phyloP scores from a whole-genome alignment of 192 early-diverging fungal genomes.

The Coemansia sp. region DNA sequence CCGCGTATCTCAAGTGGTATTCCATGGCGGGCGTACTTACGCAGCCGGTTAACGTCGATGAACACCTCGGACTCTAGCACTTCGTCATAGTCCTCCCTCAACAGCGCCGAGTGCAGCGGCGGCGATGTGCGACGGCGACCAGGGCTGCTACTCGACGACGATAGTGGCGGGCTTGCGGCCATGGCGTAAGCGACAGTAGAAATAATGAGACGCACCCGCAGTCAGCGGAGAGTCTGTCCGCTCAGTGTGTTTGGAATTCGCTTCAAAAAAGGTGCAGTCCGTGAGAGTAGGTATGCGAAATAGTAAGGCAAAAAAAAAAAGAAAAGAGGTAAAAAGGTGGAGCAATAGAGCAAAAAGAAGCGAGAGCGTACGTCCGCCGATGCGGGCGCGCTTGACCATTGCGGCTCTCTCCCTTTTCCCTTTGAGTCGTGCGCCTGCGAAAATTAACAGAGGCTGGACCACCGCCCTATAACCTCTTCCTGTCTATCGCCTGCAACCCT shows the following conservation, averaged over 20 bases:
- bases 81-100: constrained; percentile 64
- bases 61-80: constrained; percentile 78
- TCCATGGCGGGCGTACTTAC: constrained; percentile 74
- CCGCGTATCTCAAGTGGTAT: constrained; percentile 78
- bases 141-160: constrained; percentile 48
- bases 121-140: constrained; percentile 44
- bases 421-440: background rate
- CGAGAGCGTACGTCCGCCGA: background rate
- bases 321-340: background rate
- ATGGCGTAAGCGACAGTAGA: constrained; percentile 14
- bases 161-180: constrained; percentile 45
- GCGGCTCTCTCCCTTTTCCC: background rate
- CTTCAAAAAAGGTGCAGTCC: background rate
- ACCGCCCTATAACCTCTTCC: background rate
- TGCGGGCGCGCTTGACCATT: background rate
- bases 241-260: background rate
- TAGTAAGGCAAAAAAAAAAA: background rate
- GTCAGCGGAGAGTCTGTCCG: constrained; percentile 8
- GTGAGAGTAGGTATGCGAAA: background rate
- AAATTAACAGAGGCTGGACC: background rate
- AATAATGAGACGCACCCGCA: background rate
- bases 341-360: background rate
- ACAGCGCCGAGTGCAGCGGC: constrained; percentile 51
- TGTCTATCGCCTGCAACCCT: background rate
- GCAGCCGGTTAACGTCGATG: constrained; percentile 78